These are phyloP conservation scores for Neoconidiobolus thromboides DNA, from an alignment of 371 early-diverging fungal genomes.

Conservation along the genomic window DNA sequence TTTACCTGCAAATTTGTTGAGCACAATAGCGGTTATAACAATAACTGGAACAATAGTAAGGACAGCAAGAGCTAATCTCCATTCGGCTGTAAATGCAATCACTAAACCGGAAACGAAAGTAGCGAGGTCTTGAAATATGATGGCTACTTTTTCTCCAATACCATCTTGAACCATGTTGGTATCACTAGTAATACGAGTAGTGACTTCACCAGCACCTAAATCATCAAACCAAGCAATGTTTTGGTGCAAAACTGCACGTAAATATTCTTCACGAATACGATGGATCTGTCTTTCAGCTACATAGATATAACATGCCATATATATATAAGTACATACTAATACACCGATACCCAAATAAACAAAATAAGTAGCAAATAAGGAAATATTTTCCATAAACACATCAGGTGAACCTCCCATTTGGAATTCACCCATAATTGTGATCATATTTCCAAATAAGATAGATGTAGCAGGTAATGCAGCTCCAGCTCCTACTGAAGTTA, in stretches of 20 bases:
- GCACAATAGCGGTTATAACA: constrained; percentile 24
- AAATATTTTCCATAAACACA: neutral
- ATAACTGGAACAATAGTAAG: constrained; percentile 8
- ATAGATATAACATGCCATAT: constrained; percentile 21
- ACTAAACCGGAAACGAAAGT: constrained; percentile 73
- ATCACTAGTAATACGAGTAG: constrained; percentile 59
- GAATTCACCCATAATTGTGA: constrained; percentile 3
- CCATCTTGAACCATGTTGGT: constrained; percentile 69
- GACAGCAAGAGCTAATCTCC: constrained; percentile 72
- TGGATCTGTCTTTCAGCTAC: constrained; percentile 35
- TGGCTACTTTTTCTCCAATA: constrained; percentile 66
- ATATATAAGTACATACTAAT: constrained; percentile 21
- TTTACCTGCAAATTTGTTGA: constrained; percentile 46
- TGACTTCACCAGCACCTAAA: constrained; percentile 40
- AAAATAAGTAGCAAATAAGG: constrained; percentile 30
- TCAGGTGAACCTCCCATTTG: neutral
- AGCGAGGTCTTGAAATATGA: constrained; percentile 37
- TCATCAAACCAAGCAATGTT: constrained; percentile 85
- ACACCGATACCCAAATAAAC: constrained; percentile 31
- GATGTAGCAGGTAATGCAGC: constrained; percentile 21
- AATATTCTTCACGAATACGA: constrained; percentile 32
- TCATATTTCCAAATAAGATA: constrained; percentile 13
- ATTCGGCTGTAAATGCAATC: constrained; percentile 68
- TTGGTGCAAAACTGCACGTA: constrained; percentile 64
- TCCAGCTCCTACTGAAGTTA: constrained; percentile 16